phyloP scores from a whole-genome alignment of 768 basidiomycete genomes.

The Tulasnella sp. region DNA sequence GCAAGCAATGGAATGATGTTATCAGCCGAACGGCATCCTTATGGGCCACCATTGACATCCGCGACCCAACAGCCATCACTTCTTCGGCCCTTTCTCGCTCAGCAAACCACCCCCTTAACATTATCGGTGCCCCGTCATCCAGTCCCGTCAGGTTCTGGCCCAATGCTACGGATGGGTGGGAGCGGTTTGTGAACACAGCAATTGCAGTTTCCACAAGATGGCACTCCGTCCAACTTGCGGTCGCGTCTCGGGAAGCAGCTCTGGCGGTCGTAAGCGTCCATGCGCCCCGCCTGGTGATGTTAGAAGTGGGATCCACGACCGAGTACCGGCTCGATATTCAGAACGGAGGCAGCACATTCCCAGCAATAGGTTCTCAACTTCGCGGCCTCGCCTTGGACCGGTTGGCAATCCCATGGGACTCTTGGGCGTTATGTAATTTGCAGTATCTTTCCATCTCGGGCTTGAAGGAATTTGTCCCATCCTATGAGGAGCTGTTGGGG shows the following conservation, averaged over 20 bases:
- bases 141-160: too few species aligned
- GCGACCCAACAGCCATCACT: too few species aligned
- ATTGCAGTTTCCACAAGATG: neutral
- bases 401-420: neutral
- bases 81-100: too few species aligned
- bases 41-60: too few species aligned
- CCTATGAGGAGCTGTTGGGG: neutral
- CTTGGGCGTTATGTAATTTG: neutral
- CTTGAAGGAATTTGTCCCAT: neutral
- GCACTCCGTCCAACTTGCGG: neutral
- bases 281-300: too few species aligned
- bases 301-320: too few species aligned
- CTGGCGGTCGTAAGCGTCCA: neutral
- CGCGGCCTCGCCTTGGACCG: neutral
- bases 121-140: too few species aligned
- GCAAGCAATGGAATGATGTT: too few species aligned
- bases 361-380: neutral
- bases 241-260: neutral
- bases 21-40: too few species aligned
- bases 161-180: too few species aligned
- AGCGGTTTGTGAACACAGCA: neutral
- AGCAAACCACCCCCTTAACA: too few species aligned
- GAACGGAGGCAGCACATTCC: neutral
- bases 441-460: neutral
- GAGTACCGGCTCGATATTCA: too few species aligned